phyloP scores from a whole-genome alignment of 192 early-diverging fungal genomes.

The Coemansia sp. region DNA sequence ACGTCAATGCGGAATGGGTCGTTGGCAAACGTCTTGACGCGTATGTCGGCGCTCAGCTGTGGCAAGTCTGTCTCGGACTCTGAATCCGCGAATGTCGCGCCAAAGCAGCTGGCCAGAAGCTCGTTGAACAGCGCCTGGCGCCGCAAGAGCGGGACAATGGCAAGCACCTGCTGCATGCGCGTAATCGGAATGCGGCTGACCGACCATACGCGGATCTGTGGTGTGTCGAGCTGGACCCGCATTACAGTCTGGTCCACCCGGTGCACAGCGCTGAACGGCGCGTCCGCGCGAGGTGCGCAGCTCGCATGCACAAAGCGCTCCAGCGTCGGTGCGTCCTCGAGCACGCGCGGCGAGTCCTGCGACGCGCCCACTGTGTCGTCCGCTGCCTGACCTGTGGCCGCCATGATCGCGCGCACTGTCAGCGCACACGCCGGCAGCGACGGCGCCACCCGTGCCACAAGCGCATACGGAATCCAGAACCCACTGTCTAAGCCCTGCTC shows the following conservation, averaged over 20 bases:
- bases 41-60: background rate
- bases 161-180: slow-evolving; percentile 14
- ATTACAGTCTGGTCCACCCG: background rate
- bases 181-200: slow-evolving; percentile 29
- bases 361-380: background rate
- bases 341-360: slow-evolving; percentile 35
- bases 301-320: slow-evolving; percentile 16
- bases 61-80: too few species aligned
- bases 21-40: slow-evolving; percentile 28
- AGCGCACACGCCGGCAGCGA: slow-evolving; percentile 35
- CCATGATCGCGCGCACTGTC: slow-evolving; percentile 40
- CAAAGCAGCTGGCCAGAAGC: slow-evolving; percentile 37
- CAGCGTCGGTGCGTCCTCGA: slow-evolving; percentile 48
- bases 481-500: background rate
- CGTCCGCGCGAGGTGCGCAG: background rate
- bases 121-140: slow-evolving; percentile 48
- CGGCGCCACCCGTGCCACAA: slow-evolving; percentile 30
- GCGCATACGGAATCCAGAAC: slow-evolving; percentile 35
- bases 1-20: slow-evolving; percentile 51
- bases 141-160: slow-evolving; percentile 26
- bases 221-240: slow-evolving; percentile 8
- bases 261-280: background rate
- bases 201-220: slow-evolving; percentile 49
- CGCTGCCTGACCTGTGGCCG: background rate
- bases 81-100: background rate